Evolutionary conservation across 2,329 filamentous ascomycete genomes (phyloP).

Genomic region (Venturia asperata): DNA sequence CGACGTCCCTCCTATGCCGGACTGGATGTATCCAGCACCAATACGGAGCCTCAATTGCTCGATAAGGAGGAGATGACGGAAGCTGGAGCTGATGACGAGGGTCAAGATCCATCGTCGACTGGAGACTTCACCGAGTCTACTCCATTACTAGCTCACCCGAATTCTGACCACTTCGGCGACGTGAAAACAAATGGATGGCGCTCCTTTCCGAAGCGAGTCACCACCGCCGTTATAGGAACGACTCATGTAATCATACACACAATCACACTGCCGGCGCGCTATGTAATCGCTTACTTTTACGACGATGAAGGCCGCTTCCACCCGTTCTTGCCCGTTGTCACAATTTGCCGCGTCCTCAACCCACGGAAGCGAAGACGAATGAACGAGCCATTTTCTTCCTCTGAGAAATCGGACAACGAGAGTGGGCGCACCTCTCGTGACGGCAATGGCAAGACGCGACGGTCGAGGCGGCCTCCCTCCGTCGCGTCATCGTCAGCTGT

Average conservation of each 20-base stretch:
- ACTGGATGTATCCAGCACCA: constrained; percentile 23
- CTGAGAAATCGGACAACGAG: background rate
- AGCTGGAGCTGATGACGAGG: constrained; percentile 18
- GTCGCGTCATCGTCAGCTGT: constrained; percentile 52
- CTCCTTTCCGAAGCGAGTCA: constrained; percentile 60
- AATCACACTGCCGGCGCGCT: constrained; percentile 71
- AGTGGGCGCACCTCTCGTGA: constrained; percentile 10
- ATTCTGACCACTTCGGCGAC: constrained; percentile 29
- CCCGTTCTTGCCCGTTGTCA: constrained; percentile 63
- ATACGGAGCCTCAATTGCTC: background rate
- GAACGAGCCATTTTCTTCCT: background rate
- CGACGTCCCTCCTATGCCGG: constrained; percentile 49
- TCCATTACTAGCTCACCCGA: constrained; percentile 47
- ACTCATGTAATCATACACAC: constrained; percentile 73
- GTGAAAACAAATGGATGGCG: constrained; percentile 35
- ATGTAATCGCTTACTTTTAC: constrained; percentile 75
- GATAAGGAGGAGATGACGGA: constrained; percentile 8
- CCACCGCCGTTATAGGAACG: constrained; percentile 64
- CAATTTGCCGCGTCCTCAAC: constrained; percentile 45
- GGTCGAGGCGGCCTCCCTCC: constrained; percentile 35
- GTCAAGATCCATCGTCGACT: constrained; percentile 26
- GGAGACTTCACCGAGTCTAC: constrained; percentile 57
- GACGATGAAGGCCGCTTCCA: constrained; percentile 74
- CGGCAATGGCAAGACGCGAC: constrained; percentile 18
- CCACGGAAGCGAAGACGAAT: constrained; percentile 17